Evolutionary conservation across 2,329 filamentous ascomycete species (phyloP).

Genomic region (Chrysoporthe cubensis): DNA sequence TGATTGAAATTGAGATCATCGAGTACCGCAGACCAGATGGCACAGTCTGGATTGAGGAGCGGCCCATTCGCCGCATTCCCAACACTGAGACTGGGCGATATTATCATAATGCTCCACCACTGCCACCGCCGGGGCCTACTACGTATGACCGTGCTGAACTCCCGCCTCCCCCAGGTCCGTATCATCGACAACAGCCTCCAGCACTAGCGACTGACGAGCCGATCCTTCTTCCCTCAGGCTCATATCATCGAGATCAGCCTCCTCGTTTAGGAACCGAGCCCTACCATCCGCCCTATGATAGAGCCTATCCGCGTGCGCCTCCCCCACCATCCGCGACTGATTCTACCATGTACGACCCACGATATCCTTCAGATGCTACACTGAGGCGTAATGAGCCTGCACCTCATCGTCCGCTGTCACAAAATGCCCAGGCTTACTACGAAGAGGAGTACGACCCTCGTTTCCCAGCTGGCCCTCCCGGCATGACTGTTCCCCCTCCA

Average conservation of each 20-base stretch:
- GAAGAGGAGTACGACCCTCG: slow-evolving; percentile 49
- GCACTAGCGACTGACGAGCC: not conserved
- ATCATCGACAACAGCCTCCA: slow-evolving; percentile 25
- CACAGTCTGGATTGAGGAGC: slow-evolving; percentile 49
- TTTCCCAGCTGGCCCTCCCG: slow-evolving; percentile 40
- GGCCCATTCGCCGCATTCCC: slow-evolving; percentile 40
- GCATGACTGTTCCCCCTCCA: not conserved
- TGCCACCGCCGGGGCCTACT: slow-evolving; percentile 20
- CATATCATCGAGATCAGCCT: not conserved
- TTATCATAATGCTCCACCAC: slow-evolving; percentile 20
- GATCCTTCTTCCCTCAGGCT: slow-evolving; percentile 9
- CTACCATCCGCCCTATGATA: slow-evolving; percentile 21
- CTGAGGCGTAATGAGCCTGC: slow-evolving; percentile 17
- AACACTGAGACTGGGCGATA: slow-evolving; percentile 37
- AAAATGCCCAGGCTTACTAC: slow-evolving; percentile 31
- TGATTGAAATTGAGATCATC: slow-evolving; percentile 50
- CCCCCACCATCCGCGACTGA: slow-evolving; percentile 6
- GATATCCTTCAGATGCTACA: slow-evolving; percentile 21
- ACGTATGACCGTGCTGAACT: slow-evolving; percentile 22
- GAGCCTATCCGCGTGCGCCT: slow-evolving; percentile 22
- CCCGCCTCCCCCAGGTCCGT: not conserved
- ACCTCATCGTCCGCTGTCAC: slow-evolving; percentile 21
- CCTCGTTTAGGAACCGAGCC: slow-evolving; percentile 5
- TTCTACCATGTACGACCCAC: slow-evolving; percentile 28
- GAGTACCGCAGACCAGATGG: slow-evolving; percentile 49